Conservation (phyloP, 306 rosid genomes). For the Medicago ruthenica region DNA sequence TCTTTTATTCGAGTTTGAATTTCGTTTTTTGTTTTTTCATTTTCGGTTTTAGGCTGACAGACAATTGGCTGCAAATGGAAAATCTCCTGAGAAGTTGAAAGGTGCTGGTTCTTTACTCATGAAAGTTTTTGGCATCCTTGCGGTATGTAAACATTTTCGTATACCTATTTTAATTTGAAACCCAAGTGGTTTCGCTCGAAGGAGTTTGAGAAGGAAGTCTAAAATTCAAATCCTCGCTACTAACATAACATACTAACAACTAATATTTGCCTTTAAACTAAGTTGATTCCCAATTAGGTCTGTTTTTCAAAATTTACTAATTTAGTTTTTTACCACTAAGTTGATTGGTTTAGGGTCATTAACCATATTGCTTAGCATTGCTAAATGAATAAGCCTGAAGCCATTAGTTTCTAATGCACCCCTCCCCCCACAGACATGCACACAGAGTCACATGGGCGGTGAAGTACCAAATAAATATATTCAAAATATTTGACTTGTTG, state of each 20-base stretch:
- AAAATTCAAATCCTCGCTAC: neutral
- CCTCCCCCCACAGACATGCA: neutral
- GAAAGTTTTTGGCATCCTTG: conserved; percentile 96
- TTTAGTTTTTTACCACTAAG: neutral
- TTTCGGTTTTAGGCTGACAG: conserved; percentile 67
- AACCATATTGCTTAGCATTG: neutral
- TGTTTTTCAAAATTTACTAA: conserved; percentile 10
- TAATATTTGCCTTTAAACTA: neutral
- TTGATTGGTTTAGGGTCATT: neutral
- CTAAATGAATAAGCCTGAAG: conserved; percentile 2
- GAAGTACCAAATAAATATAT: neutral
- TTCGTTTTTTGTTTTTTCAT: conserved; percentile 2
- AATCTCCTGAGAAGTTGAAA: conserved; percentile 89
- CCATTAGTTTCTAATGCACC: neutral
- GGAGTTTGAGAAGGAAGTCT: neutral
- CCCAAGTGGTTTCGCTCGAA: neutral
- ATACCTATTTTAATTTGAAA: conserved; percentile 3
- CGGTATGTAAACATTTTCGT: conserved; percentile 59
- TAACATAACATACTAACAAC: neutral
- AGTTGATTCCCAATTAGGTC: neutral
- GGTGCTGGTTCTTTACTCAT: conserved; percentile 96
- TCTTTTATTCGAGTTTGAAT: neutral
- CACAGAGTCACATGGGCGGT: neutral
- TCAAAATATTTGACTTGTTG: neutral
- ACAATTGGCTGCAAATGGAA: conserved; percentile 78